These are phyloP conservation scores for Wickerhamomyces canadensis DNA, from an alignment of 805 yeast species.

Conservation along the genomic window DNA sequence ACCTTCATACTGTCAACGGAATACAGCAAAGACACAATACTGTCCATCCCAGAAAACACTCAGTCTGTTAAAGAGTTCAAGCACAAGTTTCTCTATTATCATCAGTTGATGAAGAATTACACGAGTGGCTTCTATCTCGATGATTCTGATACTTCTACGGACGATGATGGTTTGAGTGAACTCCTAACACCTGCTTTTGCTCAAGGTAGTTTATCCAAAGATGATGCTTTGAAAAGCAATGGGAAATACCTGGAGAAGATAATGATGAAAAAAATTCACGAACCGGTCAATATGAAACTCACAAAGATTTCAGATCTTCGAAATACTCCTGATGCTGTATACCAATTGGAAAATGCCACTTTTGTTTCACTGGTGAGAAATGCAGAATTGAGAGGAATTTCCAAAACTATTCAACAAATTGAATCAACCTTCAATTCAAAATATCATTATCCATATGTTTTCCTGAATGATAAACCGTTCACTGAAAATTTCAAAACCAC, in stretches of 20 bases:
- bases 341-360: constrained; percentile 62
- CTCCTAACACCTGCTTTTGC: constrained; percentile 21
- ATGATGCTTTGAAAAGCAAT: constrained; percentile 13
- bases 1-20: neutral
- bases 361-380: constrained; percentile 69
- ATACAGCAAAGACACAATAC: constrained; percentile 2
- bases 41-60: constrained; percentile 3
- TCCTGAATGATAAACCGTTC: constrained; percentile 68
- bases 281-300: constrained; percentile 21
- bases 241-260: constrained; percentile 5
- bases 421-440: constrained; percentile 63
- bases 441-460: constrained; percentile 76
- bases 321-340: constrained; percentile 8
- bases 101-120: constrained; percentile 17
- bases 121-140: constrained; percentile 15
- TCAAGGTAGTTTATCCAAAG: constrained; percentile 6
- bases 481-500: constrained; percentile 46
- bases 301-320: constrained; percentile 9
- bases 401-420: constrained; percentile 50
- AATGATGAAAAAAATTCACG: constrained; percentile 15
- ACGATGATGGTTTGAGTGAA: constrained; percentile 2
- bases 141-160: neutral
- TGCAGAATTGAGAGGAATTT: constrained; percentile 44
- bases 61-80: constrained; percentile 7
- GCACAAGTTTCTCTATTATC: constrained; percentile 14